A percentile compares a stretch with the other conserved stretches of the same genome.
These are phyloP conservation scores for Melanogaster broomeanus DNA, from an alignment of 768 basidiomycete genomes.

Conservation along the genomic window DNA sequence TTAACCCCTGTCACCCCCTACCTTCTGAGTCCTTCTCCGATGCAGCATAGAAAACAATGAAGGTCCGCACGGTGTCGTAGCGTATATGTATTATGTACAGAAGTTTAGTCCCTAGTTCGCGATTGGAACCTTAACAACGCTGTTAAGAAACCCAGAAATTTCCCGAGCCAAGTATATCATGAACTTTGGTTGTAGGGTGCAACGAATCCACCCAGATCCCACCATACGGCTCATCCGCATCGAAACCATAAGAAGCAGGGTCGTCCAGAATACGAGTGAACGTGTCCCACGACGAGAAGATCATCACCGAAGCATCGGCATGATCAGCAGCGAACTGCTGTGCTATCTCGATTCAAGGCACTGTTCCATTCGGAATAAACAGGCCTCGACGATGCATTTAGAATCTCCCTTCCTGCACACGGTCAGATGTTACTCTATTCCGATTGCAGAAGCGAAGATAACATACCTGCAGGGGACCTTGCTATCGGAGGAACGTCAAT, in stretches of 20 bases:
- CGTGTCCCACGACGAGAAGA: slow-evolving; percentile 49
- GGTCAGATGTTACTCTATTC: background rate
- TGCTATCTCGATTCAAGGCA: slow-evolving; percentile 32
- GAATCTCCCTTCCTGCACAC: background rate
- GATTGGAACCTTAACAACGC: background rate
- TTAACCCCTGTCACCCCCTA: too few species aligned
- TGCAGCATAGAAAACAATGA: too few species aligned
- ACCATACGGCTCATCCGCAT: background rate
- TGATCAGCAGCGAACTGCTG: slow-evolving; percentile 40
- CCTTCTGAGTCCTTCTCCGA: too few species aligned
- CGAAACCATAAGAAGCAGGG: slow-evolving; percentile 25
- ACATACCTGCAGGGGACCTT: slow-evolving; percentile 12
- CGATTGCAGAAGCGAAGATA: background rate
- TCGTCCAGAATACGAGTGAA: slow-evolving; percentile 52
- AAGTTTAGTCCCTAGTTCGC: too few species aligned
- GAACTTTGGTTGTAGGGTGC: slow-evolving; percentile 10
- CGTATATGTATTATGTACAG: too few species aligned
- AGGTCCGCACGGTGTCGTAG: too few species aligned
- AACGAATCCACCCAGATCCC: slow-evolving; percentile 15
- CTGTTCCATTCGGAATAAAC: slow-evolving; percentile 45
- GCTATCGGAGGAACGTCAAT: slow-evolving; percentile 60
- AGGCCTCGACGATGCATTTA: background rate
- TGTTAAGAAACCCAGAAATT: background rate
- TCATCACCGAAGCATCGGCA: slow-evolving; percentile 46
- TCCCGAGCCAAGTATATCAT: background rate